Conservation (phyloP, 2,329 filamentous ascomycete genomes). For the Fusarium sp. region DNA sequence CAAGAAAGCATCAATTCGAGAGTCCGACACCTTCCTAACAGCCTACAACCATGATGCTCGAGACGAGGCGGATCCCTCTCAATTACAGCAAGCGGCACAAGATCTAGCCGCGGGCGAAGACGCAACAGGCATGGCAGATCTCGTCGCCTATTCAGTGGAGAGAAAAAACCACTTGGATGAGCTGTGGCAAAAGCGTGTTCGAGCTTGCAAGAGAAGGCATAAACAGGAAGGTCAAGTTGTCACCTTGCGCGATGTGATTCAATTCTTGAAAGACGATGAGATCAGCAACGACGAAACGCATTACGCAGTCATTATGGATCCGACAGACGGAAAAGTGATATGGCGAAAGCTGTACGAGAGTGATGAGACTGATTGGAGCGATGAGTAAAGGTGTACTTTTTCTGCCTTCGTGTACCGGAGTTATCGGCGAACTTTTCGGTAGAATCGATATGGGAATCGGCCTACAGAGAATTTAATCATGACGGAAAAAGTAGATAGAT, state of each 20-base stretch:
- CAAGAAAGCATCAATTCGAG: constrained; percentile 30
- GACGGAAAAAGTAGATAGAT: no score
- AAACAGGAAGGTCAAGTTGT: constrained; percentile 19
- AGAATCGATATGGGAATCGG: no score
- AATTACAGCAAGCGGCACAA: constrained; percentile 21
- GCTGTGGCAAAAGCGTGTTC: constrained; percentile 34
- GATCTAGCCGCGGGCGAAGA: constrained; percentile 12
- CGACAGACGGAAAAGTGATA: constrained; percentile 58
- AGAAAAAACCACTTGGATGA: constrained; percentile 43
- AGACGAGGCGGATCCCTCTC: constrained; percentile 43
- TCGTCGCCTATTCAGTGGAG: constrained; percentile 43
- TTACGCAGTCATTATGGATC: constrained; percentile 61
- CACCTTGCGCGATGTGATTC: constrained; percentile 41
- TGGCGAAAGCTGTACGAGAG: constrained; percentile 26
- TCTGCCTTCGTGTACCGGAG: no score
- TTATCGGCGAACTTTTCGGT: no score
- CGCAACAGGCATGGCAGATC: constrained; percentile 42
- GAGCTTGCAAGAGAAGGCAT: neutral
- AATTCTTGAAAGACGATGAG: constrained; percentile 43
- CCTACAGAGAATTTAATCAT: no score
- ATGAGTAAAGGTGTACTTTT: neutral
- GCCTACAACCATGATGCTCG: constrained; percentile 49
- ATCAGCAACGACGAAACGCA: constrained; percentile 52
- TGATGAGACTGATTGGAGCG: neutral
- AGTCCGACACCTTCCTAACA: constrained; percentile 44